Percentiles rank a stretch among this genome's conserved stretches.
phyloP scores from a whole-genome alignment of 2,329 filamentous ascomycete genomes.

The Aquanectria penicillioides region DNA sequence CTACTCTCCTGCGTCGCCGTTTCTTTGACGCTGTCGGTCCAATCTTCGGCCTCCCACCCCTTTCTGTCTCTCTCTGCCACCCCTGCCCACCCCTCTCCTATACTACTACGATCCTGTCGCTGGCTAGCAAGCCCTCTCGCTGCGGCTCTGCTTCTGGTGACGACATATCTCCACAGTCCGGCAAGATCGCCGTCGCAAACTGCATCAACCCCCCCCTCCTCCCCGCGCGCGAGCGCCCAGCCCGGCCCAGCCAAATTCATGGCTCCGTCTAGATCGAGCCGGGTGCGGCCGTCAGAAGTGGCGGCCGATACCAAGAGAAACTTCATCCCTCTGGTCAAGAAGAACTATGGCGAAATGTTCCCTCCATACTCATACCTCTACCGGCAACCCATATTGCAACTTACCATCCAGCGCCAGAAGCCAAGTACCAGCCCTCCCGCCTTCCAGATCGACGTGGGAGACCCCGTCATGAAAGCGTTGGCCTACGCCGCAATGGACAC shows the following conservation, averaged over 20 bases:
- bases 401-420: constrained; percentile 51
- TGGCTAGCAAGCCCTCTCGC: background rate
- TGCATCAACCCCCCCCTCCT: too few relatives aligned
- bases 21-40: background rate
- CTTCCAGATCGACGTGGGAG: constrained; percentile 63
- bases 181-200: background rate
- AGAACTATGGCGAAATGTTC: constrained; percentile 64
- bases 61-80: background rate
- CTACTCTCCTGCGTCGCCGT: background rate
- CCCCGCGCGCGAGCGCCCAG: too few relatives aligned
- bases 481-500: constrained; percentile 60
- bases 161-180: background rate
- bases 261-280: constrained; percentile 46
- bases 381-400: constrained; percentile 59
- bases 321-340: constrained; percentile 73
- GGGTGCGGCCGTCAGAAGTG: constrained; percentile 65
- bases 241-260: too few relatives aligned
- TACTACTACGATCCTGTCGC: background rate
- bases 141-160: constrained; percentile 12
- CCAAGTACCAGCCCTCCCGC: constrained; percentile 51
- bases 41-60: background rate
- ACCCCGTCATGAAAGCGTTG: constrained; percentile 70
- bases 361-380: constrained; percentile 69
- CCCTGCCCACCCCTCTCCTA: background rate
- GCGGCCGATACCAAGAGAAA: constrained; percentile 77